Base-by-base conservation (phyloP, 345 rosid genomes). In the Bruguiera sexangula region DNA sequence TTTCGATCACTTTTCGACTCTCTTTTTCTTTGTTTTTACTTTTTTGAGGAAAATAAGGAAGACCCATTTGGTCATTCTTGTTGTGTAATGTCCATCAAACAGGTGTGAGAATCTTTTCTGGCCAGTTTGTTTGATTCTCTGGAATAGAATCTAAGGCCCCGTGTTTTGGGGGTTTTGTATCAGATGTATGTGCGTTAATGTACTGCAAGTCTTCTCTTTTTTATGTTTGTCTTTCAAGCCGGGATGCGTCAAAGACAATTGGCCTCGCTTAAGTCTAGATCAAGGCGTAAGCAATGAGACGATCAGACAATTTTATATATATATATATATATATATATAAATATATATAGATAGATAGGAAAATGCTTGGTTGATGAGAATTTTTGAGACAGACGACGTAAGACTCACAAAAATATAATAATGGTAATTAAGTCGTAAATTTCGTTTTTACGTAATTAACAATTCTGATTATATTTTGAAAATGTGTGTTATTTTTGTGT, bases 71-170 rank as follows among this genome's bases (percentile, higher is more conserved):
- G 54, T 59, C 57, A 43, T 70, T 76, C 71, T 62, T 71, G 32
- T 70, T 66, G 19, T 66, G 13, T 60, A 52, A 79, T 67, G 82
- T 67, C 79, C 76, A 68, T 75, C 61, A 58, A 76, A 71, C 50
- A 64, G 53, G 53, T 54, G 19, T 37, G 50, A 48, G 75, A 82
- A 79, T 79, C 77, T 71, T 71, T 62, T 50, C 16, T 0, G 0
- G 50, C 59, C 24, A 34, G 53, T 36, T 72, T 52, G 70, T 71
- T 63, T 74, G 82, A 73, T 70, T 75, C 79, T 64, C 59, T 36
- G 60, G 57, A 63, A 70, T 60, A 76, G 82, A 76, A 73, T 75
- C 80, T 60, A 60, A 32, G n/a, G 13, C 67, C 74, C 81, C 76
- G 27, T 32, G 52, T 56, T 32, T 59, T 46, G 58, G 20, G 20